Conservation (phyloP, 257 asterid species). For the Nicotiana knightiana region DNA sequence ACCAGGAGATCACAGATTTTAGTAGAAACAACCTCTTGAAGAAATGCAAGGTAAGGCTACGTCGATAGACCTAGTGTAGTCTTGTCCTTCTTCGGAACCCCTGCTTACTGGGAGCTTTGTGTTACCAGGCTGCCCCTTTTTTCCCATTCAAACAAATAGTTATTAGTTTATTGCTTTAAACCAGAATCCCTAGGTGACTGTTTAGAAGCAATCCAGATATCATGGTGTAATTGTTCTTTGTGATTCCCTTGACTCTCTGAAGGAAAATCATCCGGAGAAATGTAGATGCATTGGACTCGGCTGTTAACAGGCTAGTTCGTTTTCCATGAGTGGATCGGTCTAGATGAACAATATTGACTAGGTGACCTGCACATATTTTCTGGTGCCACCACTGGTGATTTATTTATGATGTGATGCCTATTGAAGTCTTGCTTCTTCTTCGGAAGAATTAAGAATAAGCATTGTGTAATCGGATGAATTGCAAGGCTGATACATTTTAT, state of each 20-base stretch:
- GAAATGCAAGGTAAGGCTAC: too few species aligned
- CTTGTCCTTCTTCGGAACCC: too few species aligned
- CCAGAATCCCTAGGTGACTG: background rate
- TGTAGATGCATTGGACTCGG: conserved; percentile 80
- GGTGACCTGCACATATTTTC: background rate
- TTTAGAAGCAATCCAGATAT: background rate
- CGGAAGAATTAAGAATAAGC: background rate
- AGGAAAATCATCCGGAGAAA: conserved; percentile 79
- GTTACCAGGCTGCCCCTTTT: too few species aligned
- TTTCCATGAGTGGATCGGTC: conserved; percentile 35
- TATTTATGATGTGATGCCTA: background rate
- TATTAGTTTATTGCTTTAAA: background rate
- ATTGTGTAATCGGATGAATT: background rate
- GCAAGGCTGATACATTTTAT: background rate
- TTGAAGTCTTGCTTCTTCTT: background rate
- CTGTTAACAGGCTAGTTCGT: conserved; percentile 58
- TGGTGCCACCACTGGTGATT: background rate
- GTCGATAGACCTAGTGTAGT: too few species aligned
- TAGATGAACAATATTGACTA: background rate
- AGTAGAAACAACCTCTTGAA: too few species aligned
- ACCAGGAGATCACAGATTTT: too few species aligned
- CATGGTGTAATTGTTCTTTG: background rate
- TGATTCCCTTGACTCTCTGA: conserved; percentile 39
- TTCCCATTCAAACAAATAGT: background rate
- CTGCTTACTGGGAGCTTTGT: too few species aligned